Percentiles rank a stretch among this genome's conserved stretches.
Evolutionary conservation across 345 rosid species (phyloP).

Genomic region (Gynandropsis gynandra): DNA sequence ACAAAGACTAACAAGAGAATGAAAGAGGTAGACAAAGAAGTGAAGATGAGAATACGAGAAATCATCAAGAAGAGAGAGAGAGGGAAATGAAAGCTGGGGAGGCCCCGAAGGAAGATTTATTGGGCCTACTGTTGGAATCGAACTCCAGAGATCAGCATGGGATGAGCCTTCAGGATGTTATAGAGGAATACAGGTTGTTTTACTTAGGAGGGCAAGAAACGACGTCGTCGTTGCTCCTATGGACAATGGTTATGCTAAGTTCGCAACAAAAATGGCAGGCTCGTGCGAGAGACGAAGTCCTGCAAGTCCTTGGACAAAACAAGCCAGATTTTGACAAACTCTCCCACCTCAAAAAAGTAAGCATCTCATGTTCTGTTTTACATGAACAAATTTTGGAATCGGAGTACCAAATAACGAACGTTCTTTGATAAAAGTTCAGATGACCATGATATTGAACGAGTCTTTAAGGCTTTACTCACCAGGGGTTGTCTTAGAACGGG

Average conservation of each 20-base stretch:
- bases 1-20: conserved; percentile 26
- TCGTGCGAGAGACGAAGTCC: conserved; percentile 49
- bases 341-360: conserved; percentile 42
- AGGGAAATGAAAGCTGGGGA: conserved; percentile 30
- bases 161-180: conserved; percentile 38
- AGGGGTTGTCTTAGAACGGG: background rate
- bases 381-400: background rate
- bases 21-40: conserved; percentile 16
- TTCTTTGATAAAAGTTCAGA: conserved; percentile 13
- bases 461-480: conserved; percentile 28
- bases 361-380: background rate
- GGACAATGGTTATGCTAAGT: conserved; percentile 50
- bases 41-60: conserved; percentile 17
- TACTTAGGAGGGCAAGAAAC: conserved; percentile 65
- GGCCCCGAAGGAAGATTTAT: conserved; percentile 25
- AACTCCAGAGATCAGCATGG: conserved; percentile 18
- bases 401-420: background rate
- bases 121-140: conserved; percentile 40
- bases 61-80: conserved; percentile 27
- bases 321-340: conserved; percentile 29
- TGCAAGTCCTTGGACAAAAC: conserved; percentile 35
- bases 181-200: conserved; percentile 63
- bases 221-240: conserved; percentile 39
- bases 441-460: conserved; percentile 26
- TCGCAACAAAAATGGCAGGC: conserved; percentile 50